Evolutionary conservation across 108 stramenopile genomes (phyloP), one percentile per base, ranked within the genome.

Genomic region (Nitzschia inconspicua): DNA sequence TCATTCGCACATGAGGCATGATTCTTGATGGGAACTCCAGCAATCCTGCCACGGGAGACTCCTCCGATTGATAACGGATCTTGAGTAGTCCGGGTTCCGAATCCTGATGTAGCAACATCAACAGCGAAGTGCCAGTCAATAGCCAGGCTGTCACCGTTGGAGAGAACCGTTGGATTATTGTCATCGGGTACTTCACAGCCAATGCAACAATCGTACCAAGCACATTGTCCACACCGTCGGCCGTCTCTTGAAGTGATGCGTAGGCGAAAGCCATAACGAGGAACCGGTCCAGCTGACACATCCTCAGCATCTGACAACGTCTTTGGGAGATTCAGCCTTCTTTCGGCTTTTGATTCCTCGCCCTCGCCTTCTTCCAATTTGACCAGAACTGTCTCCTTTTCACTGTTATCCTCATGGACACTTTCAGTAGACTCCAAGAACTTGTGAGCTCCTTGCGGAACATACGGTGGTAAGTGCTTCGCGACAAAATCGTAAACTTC

Each of bases 121-220:
- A 89, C 87, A 7, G 85, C 84, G 43, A 95, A 69, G 61, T 95
- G 94, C 88, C 88, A 95, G 70, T 95, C 94, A 19, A 91, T 81
- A 16, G 75, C 76, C 24, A 95, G 61, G 46, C 84, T 92, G 57
- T 95, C 94, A 6, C 94, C 90, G 44, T 84, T 82, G 65, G 75
- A 76, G 5, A 88, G 83, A 65, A 84, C 85, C 30, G 80, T 79
- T 14, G 80, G 75, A 29, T 60, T 68, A 49, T 86, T 79, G 63
- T 95, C 84, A 55, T 89, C 90, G 24, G 86, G 86, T 48, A 95
- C 70, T 23, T 85, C 53, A 71, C 94, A 95, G 23, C 94, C 94
- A 47, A 88, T 71, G 62, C 90, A 95, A 60, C 86, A 86, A 19
- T 88, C 78, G 51, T 77, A 89, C 94, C 94, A 95, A 7, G 75